Percentiles rank a stretch among this genome's conserved stretches.
Conservation (phyloP, 768 basidiomycete genomes). For the Rhizopogon vinicolor region DNA sequence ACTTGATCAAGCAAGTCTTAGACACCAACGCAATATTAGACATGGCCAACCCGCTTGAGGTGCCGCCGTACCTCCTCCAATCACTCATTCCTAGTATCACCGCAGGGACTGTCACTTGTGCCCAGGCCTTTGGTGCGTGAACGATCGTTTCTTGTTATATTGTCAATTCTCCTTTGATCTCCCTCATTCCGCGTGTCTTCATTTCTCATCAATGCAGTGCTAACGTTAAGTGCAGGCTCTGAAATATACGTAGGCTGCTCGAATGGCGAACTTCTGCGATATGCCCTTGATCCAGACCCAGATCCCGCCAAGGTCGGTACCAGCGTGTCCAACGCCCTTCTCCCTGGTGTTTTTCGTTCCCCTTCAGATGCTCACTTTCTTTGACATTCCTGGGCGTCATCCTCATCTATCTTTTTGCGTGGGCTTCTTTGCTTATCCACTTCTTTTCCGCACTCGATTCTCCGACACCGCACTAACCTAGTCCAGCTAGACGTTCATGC, state of each 20-base stretch:
- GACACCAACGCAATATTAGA: constrained; percentile 20
- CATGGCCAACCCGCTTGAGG: constrained; percentile 34
- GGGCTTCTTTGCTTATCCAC: neutral
- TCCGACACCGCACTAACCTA: neutral
- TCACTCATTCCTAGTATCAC: constrained; percentile 37
- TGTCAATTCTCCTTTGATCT: too few species aligned
- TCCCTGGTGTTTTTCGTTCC: neutral
- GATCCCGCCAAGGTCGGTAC: constrained; percentile 42
- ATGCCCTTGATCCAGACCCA: constrained; percentile 56
- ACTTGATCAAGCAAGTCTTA: constrained; percentile 10
- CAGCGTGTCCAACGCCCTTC: neutral
- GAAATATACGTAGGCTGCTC: constrained; percentile 87
- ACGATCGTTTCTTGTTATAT: neutral
- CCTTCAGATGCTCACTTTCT: neutral
- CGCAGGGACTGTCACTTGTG: constrained; percentile 30
- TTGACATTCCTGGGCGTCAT: neutral
- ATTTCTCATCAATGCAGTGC: neutral
- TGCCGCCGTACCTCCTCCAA: constrained; percentile 61
- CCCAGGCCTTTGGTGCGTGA: constrained; percentile 53
- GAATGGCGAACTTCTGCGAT: constrained; percentile 81
- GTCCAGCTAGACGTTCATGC: constrained; percentile 55
- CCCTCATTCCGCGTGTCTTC: too few species aligned
- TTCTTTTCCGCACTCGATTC: neutral
- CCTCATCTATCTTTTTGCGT: neutral
- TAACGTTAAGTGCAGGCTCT: constrained; percentile 43